Evolutionary conservation across 306 rosid species (phyloP).

Genomic region (Vigna trinervia): DNA sequence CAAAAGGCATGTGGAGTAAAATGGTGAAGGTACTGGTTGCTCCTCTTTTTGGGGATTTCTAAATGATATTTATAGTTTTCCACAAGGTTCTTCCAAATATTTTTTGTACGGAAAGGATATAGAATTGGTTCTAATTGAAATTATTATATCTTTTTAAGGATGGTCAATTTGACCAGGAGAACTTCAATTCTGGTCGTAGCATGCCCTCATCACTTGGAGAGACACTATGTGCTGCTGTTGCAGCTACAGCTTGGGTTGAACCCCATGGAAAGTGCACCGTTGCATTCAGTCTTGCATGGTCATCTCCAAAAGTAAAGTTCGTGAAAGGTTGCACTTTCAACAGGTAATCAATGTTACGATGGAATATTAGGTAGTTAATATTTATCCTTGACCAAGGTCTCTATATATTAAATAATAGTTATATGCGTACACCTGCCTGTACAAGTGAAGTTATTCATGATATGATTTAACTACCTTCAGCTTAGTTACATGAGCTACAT

Average conservation of each 20-base stretch:
- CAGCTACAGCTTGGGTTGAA: slow-evolving; percentile 98
- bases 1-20: slow-evolving; percentile 84
- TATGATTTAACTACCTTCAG: slow-evolving; percentile 12
- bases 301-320: slow-evolving; percentile 96
- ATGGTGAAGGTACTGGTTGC: slow-evolving; percentile 76
- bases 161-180: slow-evolving; percentile 87
- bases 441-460: not conserved
- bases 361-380: slow-evolving; percentile 22
- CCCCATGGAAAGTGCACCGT: slow-evolving; percentile 98
- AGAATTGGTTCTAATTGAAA: slow-evolving; percentile 43
- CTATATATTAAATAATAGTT: slow-evolving; percentile 28
- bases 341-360: slow-evolving; percentile 62
- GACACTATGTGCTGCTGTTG: slow-evolving; percentile 92
- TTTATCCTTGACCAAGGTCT: slow-evolving; percentile 29
- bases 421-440: slow-evolving; percentile 5
- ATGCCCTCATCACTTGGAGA: slow-evolving; percentile 93
- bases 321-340: slow-evolving; percentile 82
- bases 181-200: slow-evolving; percentile 79
- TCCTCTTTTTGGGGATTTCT: slow-evolving; percentile 31
- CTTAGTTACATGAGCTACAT: slow-evolving; percentile 31
- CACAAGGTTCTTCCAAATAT: slow-evolving; percentile 16
- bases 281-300: slow-evolving; percentile 93
- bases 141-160: slow-evolving; percentile 60
- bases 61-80: slow-evolving; percentile 25
- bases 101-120: slow-evolving; percentile 26